Base-by-base conservation (phyloP, 192 early-diverging fungal genomes). In the Backusella tuberculispora region DNA sequence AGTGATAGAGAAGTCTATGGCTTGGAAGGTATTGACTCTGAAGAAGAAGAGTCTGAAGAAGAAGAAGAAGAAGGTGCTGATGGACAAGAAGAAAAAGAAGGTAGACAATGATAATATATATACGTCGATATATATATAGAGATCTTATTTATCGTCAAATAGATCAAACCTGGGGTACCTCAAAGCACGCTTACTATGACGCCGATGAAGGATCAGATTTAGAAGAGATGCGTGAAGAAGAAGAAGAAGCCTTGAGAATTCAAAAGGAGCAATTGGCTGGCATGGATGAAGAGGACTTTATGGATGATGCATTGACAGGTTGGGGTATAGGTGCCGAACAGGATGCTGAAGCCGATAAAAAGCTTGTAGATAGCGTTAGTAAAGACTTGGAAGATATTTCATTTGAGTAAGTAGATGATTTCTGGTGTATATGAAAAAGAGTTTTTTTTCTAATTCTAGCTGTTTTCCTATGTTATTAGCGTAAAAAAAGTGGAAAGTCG, bases 261-360 rank as follows among this genome's bases (percentile, higher is more conserved):
- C 96, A 97, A 73, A 90, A 88, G 80, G 86, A 93, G 77, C 89
- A 90, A 46, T 78, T 95, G 38, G 88, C 90, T 63, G 87, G 83
- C 38, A 89, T 97, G 84, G 85, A 90, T 40, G 97, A 97, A 77
- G 92, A 87, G 66, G 97, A 98, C 86, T 97, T 95, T 76, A 83
- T 96, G 15, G 92, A 94, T 53, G 93, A 91, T 68, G 43, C 71
- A 46, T 76, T 90, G 44, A 76, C 85, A 74, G 84, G 81, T 6
- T 86, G 85, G 85, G 83, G 83, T 15, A 8, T 80, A 41, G 74
- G 75, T 19, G 69, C 74, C 26, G 81, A 81, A 13, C 45, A 74
- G 78, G 83, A 88, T 78, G 78, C 78, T 43, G 85, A 84, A 67
- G 80, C 80, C 7, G 84, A 88, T 44, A 81, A 78, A 56, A 75